These are phyloP conservation scores for Infundibulicybe gibba DNA, from an alignment of 768 basidiomycete genomes.

Conservation along the genomic window DNA sequence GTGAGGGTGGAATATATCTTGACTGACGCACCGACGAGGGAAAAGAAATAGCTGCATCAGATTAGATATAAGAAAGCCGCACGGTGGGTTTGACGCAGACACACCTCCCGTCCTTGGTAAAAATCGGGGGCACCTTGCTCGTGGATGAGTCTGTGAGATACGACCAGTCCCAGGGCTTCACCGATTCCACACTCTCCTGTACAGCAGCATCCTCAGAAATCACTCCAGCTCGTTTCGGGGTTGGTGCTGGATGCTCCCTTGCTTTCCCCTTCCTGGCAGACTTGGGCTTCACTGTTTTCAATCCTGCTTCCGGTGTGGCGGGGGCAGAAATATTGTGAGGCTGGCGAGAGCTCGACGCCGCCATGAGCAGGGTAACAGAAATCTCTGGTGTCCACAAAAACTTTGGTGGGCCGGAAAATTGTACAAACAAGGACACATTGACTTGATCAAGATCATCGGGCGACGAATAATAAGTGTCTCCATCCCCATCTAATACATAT, in stretches of 20 bases:
- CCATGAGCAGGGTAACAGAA: slow-evolving; percentile 26
- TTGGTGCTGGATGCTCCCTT: slow-evolving; percentile 30
- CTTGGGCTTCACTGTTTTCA: slow-evolving; percentile 15
- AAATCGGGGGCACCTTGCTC: slow-evolving; percentile 67
- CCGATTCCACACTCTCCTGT: slow-evolving; percentile 21
- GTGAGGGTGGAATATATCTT: slow-evolving; percentile 82
- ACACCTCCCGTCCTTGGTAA: slow-evolving; percentile 88
- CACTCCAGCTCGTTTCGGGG: too few relatives aligned
- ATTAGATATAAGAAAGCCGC: slow-evolving; percentile 1
- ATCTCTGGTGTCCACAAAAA: slow-evolving; percentile 1
- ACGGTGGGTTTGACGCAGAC: slow-evolving; percentile 6
- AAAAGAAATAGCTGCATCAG: slow-evolving; percentile 77
- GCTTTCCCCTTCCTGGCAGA: slow-evolving; percentile 45
- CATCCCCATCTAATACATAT: slow-evolving; percentile 28
- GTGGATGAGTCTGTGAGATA: slow-evolving; percentile 66
- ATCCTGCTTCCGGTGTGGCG: slow-evolving; percentile 19
- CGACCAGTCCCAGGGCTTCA: slow-evolving; percentile 60
- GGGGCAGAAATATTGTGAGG: slow-evolving; percentile 30
- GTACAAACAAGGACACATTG: too few relatives aligned
- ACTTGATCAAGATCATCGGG: too few relatives aligned
- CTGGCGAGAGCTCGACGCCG: slow-evolving; percentile 38
- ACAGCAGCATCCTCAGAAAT: too few relatives aligned
- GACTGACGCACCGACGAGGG: slow-evolving; percentile 74
- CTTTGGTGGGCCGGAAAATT: background rate
- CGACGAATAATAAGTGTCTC: slow-evolving; percentile 30